These are phyloP conservation scores for Botrytis tulipae DNA, from an alignment of 2,329 filamentous ascomycete genomes.

Conservation along the genomic window DNA sequence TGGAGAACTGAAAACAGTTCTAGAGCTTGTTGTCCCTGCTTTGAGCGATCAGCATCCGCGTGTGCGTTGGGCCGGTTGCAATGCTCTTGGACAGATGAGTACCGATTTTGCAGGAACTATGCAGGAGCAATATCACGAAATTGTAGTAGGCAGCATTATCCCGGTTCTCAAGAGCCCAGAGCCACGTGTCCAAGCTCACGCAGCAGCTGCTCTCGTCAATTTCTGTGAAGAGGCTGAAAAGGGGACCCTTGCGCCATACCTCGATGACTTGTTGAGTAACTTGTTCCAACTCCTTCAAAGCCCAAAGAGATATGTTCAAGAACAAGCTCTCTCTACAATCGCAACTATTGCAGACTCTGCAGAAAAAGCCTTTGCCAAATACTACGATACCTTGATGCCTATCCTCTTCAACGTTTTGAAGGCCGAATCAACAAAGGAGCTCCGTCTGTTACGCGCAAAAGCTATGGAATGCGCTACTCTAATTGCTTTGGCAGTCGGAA, in stretches of 20 bases:
- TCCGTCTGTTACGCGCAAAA: conserved; percentile 86
- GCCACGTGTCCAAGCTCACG: conserved; percentile 92
- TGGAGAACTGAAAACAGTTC: conserved; percentile 86
- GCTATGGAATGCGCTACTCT: conserved; percentile 98
- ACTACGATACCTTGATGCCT: conserved; percentile 95
- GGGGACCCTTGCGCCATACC: conserved; percentile 83
- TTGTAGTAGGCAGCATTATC: conserved; percentile 86
- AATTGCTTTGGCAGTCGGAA: conserved; percentile 91
- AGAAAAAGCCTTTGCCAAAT: conserved; percentile 89
- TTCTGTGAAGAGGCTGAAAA: conserved; percentile 99
- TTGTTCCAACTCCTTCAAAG: conserved; percentile 86
- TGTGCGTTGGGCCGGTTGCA: conserved; percentile 96
- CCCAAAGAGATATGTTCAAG: conserved; percentile 93
- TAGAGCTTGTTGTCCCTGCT: conserved; percentile 91
- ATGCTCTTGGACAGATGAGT: conserved; percentile 99
- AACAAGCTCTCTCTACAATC: conserved; percentile 96
- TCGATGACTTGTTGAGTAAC: conserved; percentile 81
- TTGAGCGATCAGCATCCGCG: conserved; percentile 87
- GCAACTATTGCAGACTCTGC: conserved; percentile 98
- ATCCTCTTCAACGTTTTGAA: conserved; percentile 85
- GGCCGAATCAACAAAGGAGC: conserved; percentile 90
- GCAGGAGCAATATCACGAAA: conserved; percentile 91
- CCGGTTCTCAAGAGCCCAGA: conserved; percentile 88
- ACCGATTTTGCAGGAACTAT: conserved; percentile 98
- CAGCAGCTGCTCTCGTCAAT: conserved; percentile 95